These are phyloP conservation scores for Apodospora peruviana DNA, from an alignment of 495 filamentous ascomycete species.

Conservation along the genomic window DNA sequence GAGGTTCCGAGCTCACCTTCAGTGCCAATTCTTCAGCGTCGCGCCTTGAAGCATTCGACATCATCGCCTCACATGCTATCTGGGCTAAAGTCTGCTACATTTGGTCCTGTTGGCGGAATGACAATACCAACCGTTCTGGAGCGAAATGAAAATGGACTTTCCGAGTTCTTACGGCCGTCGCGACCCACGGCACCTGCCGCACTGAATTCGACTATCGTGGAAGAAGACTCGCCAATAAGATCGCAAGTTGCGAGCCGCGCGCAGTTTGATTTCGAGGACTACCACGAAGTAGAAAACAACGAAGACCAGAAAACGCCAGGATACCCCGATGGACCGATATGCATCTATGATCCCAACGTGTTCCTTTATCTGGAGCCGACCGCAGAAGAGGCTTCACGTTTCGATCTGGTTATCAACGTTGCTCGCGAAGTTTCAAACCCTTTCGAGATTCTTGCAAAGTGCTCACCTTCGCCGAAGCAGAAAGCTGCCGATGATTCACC, in stretches of 20 bases:
- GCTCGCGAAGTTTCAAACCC: slow-evolving; percentile 92
- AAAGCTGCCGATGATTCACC: slow-evolving; percentile 35
- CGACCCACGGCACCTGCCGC: slow-evolving; percentile 21
- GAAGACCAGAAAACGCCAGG: slow-evolving; percentile 82
- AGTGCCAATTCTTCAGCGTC: slow-evolving; percentile 47
- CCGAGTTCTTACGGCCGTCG: slow-evolving; percentile 42
- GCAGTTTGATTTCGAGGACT: slow-evolving; percentile 46
- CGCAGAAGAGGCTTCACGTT: slow-evolving; percentile 73
- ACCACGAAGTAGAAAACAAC: slow-evolving; percentile 47
- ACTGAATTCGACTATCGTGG: slow-evolving; percentile 48
- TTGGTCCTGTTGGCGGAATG: slow-evolving; percentile 50
- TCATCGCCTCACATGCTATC: slow-evolving; percentile 52
- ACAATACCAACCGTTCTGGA: slow-evolving; percentile 45
- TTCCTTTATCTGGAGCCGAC: slow-evolving; percentile 90
- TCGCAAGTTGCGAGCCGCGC: slow-evolving; percentile 48
- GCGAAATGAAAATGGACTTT: slow-evolving; percentile 43
- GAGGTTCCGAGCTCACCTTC: slow-evolving; percentile 40
- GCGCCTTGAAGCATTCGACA: slow-evolving; percentile 51
- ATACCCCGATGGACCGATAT: slow-evolving; percentile 87
- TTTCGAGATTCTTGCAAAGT: slow-evolving; percentile 43
- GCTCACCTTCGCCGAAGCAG: slow-evolving; percentile 13
- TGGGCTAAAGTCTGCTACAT: slow-evolving; percentile 44
- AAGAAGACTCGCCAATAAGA: slow-evolving; percentile 76
- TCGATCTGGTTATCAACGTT: slow-evolving; percentile 93
- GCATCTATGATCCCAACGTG: slow-evolving; percentile 89